phyloP scores from a whole-genome alignment of 495 filamentous ascomycete species.

The Penicillium silybi region DNA sequence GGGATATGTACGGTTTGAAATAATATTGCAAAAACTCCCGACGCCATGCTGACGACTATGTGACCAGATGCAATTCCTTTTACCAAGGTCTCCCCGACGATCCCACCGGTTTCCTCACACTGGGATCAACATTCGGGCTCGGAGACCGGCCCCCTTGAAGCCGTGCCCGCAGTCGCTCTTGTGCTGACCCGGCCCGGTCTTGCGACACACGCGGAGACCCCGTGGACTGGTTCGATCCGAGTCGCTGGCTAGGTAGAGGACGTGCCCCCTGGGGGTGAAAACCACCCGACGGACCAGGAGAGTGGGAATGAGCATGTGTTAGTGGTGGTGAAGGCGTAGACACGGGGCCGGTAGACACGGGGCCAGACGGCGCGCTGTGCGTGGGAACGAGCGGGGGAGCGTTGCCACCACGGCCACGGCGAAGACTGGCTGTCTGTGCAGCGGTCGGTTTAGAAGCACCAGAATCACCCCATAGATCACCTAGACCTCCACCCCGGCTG shows the following conservation, averaged over 20 bases:
- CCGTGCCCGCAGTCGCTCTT: constrained; percentile 64
- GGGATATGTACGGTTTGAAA: not conserved
- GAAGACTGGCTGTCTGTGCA: constrained; percentile 52
- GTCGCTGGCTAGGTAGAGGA: constrained; percentile 65
- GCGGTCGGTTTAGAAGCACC: constrained; percentile 38
- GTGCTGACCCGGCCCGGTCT: constrained; percentile 53
- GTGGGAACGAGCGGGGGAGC: constrained; percentile 20
- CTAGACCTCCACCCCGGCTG: constrained; percentile 51
- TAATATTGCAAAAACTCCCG: constrained; percentile 13
- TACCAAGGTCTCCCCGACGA: constrained; percentile 15
- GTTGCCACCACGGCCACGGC: constrained; percentile 37
- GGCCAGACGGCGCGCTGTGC: constrained; percentile 21
- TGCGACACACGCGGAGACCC: constrained; percentile 34
- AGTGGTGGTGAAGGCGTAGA: constrained; percentile 14
- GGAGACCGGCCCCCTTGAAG: constrained; percentile 54
- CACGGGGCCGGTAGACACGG: constrained; percentile 14
- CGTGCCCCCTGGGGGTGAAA: constrained; percentile 45
- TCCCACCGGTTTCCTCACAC: constrained; percentile 36
- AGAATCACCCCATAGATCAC: constrained; percentile 81
- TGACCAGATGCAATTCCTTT: constrained; percentile 8
- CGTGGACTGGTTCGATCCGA: constrained; percentile 64
- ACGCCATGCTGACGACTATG: constrained; percentile 23
- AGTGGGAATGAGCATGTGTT: constrained; percentile 11
- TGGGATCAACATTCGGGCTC: constrained; percentile 36
- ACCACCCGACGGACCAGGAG: constrained; percentile 13